A percentile compares a stretch with the other conserved stretches of the same genome.
Conservation (phyloP, 2,329 filamentous ascomycete species). For the Lithohypha guttulata region DNA sequence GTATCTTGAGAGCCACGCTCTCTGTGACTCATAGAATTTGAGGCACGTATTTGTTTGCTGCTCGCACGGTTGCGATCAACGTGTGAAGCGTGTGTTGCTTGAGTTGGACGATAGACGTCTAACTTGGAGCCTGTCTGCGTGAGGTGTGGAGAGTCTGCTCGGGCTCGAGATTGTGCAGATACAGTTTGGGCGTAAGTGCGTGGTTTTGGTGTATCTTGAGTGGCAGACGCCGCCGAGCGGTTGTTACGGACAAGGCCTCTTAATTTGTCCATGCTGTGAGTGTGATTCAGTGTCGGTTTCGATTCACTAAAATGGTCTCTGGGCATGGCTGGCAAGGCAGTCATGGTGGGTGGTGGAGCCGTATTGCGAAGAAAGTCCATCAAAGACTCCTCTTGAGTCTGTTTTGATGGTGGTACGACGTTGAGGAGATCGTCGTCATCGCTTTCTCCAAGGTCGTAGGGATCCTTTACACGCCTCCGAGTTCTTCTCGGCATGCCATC, state of each 20-base stretch:
- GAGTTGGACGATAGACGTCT: constrained; percentile 23
- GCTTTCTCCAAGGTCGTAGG: constrained; percentile 76
- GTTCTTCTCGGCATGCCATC: constrained; percentile 55
- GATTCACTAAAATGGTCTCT: no score
- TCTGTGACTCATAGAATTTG: constrained; percentile 1
- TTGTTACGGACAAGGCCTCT: constrained; percentile 15
- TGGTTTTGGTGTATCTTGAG: not conserved
- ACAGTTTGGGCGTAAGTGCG: constrained; percentile 5
- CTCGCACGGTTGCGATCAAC: constrained; percentile 29
- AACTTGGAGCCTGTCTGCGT: constrained; percentile 24
- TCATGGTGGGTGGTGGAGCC: constrained; percentile 30
- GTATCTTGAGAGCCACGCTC: not conserved
- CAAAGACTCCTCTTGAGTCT: constrained; percentile 34
- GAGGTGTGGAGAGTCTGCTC: constrained; percentile 19
- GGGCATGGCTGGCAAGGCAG: constrained; percentile 21
- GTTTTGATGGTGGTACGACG: constrained; percentile 37
- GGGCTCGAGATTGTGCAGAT: constrained; percentile 11
- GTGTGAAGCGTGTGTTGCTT: constrained; percentile 30
- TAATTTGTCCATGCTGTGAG: constrained; percentile 16
- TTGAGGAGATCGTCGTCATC: constrained; percentile 53
- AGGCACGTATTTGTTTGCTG: constrained; percentile 7
- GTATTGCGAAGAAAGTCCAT: constrained; percentile 39
- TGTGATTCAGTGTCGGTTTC: constrained; percentile 11
- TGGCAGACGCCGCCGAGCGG: constrained; percentile 7
- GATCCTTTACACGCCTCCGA: constrained; percentile 69